Percentiles rank a stretch among this genome's conserved stretches.
Evolutionary conservation across 139 green algal genomes (phyloP).

Genomic region (Tetraselmis chui): DNA sequence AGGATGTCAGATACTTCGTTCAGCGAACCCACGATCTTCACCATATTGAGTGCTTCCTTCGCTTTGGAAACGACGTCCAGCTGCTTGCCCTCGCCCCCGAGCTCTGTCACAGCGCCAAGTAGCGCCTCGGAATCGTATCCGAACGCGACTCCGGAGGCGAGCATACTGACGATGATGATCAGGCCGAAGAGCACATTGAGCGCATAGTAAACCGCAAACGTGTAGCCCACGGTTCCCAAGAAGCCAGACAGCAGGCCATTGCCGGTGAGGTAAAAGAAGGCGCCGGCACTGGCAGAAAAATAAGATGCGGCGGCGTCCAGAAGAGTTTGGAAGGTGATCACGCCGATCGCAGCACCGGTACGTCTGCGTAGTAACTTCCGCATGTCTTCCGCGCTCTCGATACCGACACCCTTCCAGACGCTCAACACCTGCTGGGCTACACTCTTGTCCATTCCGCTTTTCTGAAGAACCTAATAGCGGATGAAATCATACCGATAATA

Average conservation of each 20-base stretch:
- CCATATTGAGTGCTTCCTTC: conserved; percentile 24
- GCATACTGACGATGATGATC: not conserved
- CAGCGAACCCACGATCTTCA: conserved; percentile 35
- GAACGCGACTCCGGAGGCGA: not conserved
- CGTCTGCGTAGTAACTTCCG: not conserved
- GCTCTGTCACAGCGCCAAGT: not conserved
- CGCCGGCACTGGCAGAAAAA: not conserved
- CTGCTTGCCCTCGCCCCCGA: not conserved
- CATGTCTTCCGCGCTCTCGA: not conserved
- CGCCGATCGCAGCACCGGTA: not conserved
- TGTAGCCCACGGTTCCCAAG: not conserved
- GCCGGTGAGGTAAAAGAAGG: not conserved
- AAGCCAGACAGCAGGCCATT: not conserved
- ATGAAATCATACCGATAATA: too few relatives aligned
- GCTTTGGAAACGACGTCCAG: conserved; percentile 34
- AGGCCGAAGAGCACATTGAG: not conserved
- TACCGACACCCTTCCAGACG: not conserved
- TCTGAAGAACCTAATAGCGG: not conserved
- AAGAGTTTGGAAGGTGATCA: not conserved
- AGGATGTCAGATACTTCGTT: conserved; percentile 39
- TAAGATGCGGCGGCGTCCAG: not conserved
- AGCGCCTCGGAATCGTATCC: not conserved
- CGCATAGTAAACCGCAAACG: not conserved
- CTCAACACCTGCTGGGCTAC: not conserved
- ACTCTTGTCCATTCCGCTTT: not conserved